Conservation (phyloP, 2,329 filamentous ascomycete species). For the Aspergillus spinulosporus region DNA sequence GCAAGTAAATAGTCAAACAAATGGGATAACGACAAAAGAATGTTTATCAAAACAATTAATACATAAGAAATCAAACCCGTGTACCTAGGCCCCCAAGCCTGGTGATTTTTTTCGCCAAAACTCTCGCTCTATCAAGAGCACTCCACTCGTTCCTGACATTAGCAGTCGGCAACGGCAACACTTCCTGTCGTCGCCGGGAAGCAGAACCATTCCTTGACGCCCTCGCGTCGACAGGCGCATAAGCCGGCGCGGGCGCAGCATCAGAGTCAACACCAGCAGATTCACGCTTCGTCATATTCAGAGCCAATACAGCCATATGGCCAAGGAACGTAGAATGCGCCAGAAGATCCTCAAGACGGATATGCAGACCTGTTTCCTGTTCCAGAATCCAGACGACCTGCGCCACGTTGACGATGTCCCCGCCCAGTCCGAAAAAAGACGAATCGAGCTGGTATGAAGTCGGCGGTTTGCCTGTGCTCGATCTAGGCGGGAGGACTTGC, state of each 20-base stretch:
- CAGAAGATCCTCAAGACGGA: constrained; percentile 43
- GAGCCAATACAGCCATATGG: constrained; percentile 40
- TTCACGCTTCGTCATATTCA: constrained; percentile 29
- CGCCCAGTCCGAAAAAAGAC: constrained; percentile 45
- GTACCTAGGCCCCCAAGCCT: constrained; percentile 28
- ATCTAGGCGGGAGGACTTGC: constrained; percentile 36
- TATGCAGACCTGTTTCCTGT: constrained; percentile 39
- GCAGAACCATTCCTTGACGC: not conserved
- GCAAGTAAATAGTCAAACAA: not conserved
- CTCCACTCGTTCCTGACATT: constrained; percentile 27
- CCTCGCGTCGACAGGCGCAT: not conserved
- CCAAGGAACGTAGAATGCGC: constrained; percentile 44
- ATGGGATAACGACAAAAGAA: not conserved
- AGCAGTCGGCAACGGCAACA: not conserved
- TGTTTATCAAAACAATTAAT: constrained; percentile 1
- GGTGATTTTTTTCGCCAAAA: constrained; percentile 31
- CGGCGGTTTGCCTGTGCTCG: constrained; percentile 21
- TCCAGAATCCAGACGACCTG: constrained; percentile 45
- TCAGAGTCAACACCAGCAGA: constrained; percentile 16
- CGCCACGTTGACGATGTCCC: constrained; percentile 44
- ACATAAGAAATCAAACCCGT: constrained; percentile 21
- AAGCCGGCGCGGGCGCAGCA: not conserved
- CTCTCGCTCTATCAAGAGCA: constrained; percentile 29
- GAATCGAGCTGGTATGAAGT: constrained; percentile 39
- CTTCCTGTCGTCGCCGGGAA: not conserved